Base-by-base conservation (phyloP, 176 grass and related monocot genomes). In the Aechmea fasciata region DNA sequence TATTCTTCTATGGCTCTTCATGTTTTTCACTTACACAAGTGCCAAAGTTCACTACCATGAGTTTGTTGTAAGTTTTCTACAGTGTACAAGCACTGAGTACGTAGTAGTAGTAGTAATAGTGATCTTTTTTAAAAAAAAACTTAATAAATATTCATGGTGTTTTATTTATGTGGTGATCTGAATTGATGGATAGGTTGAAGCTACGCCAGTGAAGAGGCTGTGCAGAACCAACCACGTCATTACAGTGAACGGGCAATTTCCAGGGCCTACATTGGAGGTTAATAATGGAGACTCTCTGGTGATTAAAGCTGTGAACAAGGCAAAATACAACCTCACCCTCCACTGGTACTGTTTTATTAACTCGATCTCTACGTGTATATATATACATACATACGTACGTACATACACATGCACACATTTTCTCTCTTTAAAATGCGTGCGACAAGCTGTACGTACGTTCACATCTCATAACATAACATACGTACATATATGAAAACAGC, bases 11-110 rank as follows among this genome's bases (percentile, higher is more conserved):
- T n/a, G 83, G 1, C 66, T 96, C 33, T 70, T 47, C 13, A 68
- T 73, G 50, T 13, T 88, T 2, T 11, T 87, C 74, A 67, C 71
- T 6, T 11, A 51, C 64, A 67, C 78, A 11, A 77, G 76, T 64
- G 92, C 85, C 15, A 81, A 91, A 75, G 82, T 86, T 48, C 92
- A 78, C 6, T 91, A 89, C 82, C 87, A 91, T 75, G 85, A 96
- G 69, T 96, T 96, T 64, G 48, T 89, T 10, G 92, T 96, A 71
- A 47, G 82, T 73, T 20, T 22, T 17, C 11, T 77, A 10, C 13
- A 9, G 1, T 14, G 14, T 33, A 20, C 47, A 19, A 70, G 64
- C 20, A 65, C 71, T 24, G 1, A n/a, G n/a, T 13, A 6, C 47
- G 10, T 13, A 14, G 25, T 33, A 51, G 10, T 13, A 14, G 25